Evolutionary conservation across 2,329 filamentous ascomycete species (phyloP).

Genomic region (Neofusicoccum cordaticola): DNA sequence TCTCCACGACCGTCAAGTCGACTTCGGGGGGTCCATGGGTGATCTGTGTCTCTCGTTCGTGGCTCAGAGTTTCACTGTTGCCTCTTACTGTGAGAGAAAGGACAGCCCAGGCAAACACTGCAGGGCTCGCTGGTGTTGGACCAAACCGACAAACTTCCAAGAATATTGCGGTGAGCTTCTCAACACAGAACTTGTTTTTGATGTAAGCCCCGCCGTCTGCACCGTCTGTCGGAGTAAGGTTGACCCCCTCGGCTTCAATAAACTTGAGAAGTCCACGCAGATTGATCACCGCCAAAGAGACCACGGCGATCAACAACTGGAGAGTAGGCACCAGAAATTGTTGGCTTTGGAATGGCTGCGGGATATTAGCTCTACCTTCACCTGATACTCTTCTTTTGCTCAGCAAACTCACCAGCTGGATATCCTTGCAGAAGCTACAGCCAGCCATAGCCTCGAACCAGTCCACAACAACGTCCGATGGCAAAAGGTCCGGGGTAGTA

Average conservation of each 20-base stretch:
- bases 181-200: slow-evolving; percentile 66
- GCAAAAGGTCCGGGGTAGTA: slow-evolving; percentile 39
- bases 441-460: slow-evolving; percentile 30
- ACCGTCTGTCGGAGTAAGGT: background rate
- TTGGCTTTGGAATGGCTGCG: slow-evolving; percentile 41
- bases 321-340: slow-evolving; percentile 57
- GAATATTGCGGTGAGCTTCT: slow-evolving; percentile 70
- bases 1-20: slow-evolving; percentile 2
- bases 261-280: slow-evolving; percentile 59
- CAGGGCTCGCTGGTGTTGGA: slow-evolving; percentile 65
- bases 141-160: slow-evolving; percentile 41
- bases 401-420: slow-evolving; percentile 19
- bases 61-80: slow-evolving; percentile 22
- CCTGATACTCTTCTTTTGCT: background rate
- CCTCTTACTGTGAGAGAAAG: slow-evolving; percentile 41
- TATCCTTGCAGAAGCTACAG: slow-evolving; percentile 62
- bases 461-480: slow-evolving; percentile 30
- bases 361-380: background rate
- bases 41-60: slow-evolving; percentile 28
- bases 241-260: slow-evolving; percentile 37
- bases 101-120: slow-evolving; percentile 78
- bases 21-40: slow-evolving; percentile 11
- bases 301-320: slow-evolving; percentile 66
- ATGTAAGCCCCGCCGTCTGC: slow-evolving; percentile 54
- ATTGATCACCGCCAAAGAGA: slow-evolving; percentile 72